Evolutionary conservation across 176 grass and related monocot species (phyloP), one percentile per base, ranked within the genome.

Genomic region (Cymbopogon citratus): DNA sequence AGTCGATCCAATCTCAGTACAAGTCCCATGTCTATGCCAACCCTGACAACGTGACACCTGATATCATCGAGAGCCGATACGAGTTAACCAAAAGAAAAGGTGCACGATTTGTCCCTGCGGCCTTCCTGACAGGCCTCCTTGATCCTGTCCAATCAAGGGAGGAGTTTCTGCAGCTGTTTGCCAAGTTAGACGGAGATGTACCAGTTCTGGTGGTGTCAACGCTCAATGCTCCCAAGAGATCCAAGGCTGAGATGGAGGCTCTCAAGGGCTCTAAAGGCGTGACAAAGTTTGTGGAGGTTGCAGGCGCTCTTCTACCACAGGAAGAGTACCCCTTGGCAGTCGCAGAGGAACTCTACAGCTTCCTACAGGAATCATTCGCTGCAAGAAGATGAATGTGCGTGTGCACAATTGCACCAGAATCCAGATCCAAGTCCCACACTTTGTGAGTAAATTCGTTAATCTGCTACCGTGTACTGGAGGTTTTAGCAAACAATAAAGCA

Each of bases 21-120:
- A 93, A 90, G 44, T 99, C 97, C 54, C 93, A 99, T 44, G 97
- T 99, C n/a, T 99, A 95, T 6, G 90, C 93, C 64, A 89, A 96
- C 75, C 87, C 96, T 31, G 86, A 93, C 66, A 93, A 95, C 39
- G 90, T 99, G 33, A 99, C 91, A 0, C 89, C 89, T 12, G 70
- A 85, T 72, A 91, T 99, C 9, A 29, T 99, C 4, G 87, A 95
- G 74, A 99, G 85, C 77, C 86, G 91, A 51, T 99, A 95, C 14
- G 77, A 88, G 54, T 48, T 99, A 75, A 99, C 96, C 63, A 93
- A 91, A 77, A 84, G 82, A 36, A 93, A 99, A 85, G 96, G 96
- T 11, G 92, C 96, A 43, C 80, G 91, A 19, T 99, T 66, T 69
- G 96, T 93, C 13, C 96, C 93, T 33, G 93, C 96, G 0, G 92